Percentiles rank a stretch among this genome's conserved stretches.
Conservation (phyloP, 345 rosid species). For the Salix purpurea region DNA sequence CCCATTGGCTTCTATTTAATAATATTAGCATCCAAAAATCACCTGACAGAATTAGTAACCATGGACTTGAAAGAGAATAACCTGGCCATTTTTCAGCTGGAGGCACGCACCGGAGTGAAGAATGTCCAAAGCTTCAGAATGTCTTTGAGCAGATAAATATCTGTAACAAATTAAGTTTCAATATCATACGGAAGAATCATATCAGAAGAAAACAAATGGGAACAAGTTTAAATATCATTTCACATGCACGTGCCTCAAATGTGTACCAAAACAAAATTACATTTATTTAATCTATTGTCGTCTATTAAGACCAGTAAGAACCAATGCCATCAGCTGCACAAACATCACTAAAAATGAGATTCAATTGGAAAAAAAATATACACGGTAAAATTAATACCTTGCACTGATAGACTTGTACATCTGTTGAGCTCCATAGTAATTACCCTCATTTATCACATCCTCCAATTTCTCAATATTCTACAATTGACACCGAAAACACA, state of each 20-base stretch:
- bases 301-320: neutral
- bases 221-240: neutral
- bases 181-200: neutral
- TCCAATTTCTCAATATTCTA: constrained; percentile 78
- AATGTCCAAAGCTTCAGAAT: constrained; percentile 74
- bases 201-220: neutral
- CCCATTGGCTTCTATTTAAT: neutral
- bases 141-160: constrained; percentile 67
- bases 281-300: neutral
- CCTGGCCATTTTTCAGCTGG: constrained; percentile 73
- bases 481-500: constrained; percentile 2
- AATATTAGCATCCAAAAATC: neutral
- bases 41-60: neutral
- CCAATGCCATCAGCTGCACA: neutral
- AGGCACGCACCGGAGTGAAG: constrained; percentile 81
- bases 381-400: constrained; percentile 36
- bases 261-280: neutral
- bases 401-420: constrained; percentile 92
- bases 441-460: constrained; percentile 69
- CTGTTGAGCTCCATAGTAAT: constrained; percentile 93
- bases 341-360: neutral
- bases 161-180: constrained; percentile 27
- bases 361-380: neutral
- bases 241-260: neutral
- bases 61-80: constrained; percentile 25